Base-by-base conservation (phyloP, 225 moss, liverwort and hornwort species). In the Takakia lepidozioides region DNA sequence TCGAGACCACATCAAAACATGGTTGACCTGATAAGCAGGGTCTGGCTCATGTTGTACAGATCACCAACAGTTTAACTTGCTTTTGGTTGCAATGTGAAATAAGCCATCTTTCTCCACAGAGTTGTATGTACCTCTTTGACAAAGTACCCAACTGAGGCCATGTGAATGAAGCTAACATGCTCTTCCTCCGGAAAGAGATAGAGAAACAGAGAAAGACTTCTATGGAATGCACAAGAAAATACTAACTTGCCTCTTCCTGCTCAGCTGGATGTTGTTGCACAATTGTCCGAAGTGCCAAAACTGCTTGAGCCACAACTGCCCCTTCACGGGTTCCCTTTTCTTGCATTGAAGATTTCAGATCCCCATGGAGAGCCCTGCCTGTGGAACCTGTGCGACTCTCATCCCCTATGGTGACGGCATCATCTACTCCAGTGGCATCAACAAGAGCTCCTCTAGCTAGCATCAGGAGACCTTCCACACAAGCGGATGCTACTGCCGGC, bases 241-340 rank as follows among this genome's bases (percentile, higher is more conserved):
- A 27, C 23, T 47, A 43, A n/a, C 59, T 49, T 50, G 87, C 95
- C 86, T 82, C 66, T 65, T 95, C 84, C 52, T 90, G 90, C 59
- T 80, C 80, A 30, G 70, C 44, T 20, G 86, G 84, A 35, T 76
- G 76, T 61, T 85, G 80, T 47, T 90, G 95, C 52, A 90, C 84
- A 63, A 95, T 90, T 17, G 74, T 70, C 28, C 90, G 76, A 26
- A 95, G 73, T 38, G 95, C 80, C 42, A 78, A 56, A 52, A 90
- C 84, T 58, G 95, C 86, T 67, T 90, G 90, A 19, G 79, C 80
- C 43, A 95, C 84, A 60, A 95, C 95, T 68, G 74, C 79, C 48
- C 82, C 79, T 65, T 95, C 87, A 58, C 82, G 71, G 62, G 56
- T 75, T 55, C 61, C 62, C 56, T 79, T 80, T 51, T 65, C 71